These are phyloP conservation scores for Boletellus sp. DNA, from an alignment of 768 basidiomycete genomes.

Conservation along the genomic window DNA sequence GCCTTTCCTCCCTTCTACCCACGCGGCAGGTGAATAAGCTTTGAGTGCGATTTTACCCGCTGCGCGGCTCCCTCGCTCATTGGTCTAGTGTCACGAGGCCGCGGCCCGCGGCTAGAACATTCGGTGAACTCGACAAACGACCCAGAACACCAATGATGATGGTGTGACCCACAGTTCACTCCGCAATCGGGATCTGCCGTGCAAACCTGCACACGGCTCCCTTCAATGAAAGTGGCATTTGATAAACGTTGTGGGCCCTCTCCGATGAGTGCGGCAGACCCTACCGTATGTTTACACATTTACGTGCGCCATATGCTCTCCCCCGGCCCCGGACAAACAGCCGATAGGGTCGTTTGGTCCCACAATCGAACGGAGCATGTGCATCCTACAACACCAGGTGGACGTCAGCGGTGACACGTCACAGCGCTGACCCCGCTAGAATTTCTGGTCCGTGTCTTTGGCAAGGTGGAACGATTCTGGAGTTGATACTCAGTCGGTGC, in stretches of 20 bases:
- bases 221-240: neutral
- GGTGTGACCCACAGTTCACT: neutral
- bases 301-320: conserved; percentile 2
- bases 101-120: conserved; percentile 11
- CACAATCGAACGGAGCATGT: conserved; percentile 14
- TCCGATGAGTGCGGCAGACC: conserved; percentile 5
- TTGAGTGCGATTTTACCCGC: conserved; percentile 6
- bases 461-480: neutral
- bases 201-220: neutral
- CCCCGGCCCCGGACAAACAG: neutral
- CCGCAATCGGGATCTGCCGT: neutral
- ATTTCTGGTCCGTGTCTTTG: neutral
- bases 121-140: neutral
- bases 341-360: neutral
- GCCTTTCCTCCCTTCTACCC: neutral
- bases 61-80: conserved; percentile 7
- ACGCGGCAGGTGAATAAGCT: conserved; percentile 11
- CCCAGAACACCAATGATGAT: neutral
- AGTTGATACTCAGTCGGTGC: neutral
- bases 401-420: neutral
- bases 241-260: neutral
- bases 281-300: conserved; percentile 9
- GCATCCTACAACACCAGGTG: neutral
- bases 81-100: conserved; percentile 20
- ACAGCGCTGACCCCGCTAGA: neutral